Percentiles rank a stretch among this genome's conserved stretches.
phyloP scores from a whole-genome alignment of 345 rosid genomes.

The Citropsis articulata region DNA sequence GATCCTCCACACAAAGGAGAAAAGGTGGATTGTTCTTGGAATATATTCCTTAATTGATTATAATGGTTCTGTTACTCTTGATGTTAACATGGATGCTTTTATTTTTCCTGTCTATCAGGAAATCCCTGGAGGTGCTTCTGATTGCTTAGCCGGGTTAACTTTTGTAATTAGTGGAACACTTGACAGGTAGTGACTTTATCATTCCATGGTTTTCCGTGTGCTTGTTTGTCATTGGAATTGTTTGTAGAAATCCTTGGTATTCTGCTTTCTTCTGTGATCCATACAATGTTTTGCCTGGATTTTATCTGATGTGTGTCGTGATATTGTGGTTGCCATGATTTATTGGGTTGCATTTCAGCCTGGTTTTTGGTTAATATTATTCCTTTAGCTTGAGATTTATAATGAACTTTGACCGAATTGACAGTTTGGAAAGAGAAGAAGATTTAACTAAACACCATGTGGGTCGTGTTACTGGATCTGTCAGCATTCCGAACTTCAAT shows the following conservation, averaged over 20 bases:
- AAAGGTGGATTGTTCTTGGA: slow-evolving; percentile 48
- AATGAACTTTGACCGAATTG: slow-evolving; percentile 19
- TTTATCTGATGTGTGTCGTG: neutral
- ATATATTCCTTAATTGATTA: slow-evolving; percentile 1
- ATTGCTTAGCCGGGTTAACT: slow-evolving; percentile 83
- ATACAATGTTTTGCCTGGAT: neutral
- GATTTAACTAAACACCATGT: slow-evolving; percentile 89
- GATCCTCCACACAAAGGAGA: slow-evolving; percentile 99
- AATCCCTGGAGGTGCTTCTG: slow-evolving; percentile 91
- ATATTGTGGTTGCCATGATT: neutral
- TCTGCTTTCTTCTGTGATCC: neutral
- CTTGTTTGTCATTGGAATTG: slow-evolving; percentile 4
- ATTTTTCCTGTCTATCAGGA: slow-evolving; percentile 53
- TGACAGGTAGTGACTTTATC: slow-evolving; percentile 64
- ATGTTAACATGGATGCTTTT: slow-evolving; percentile 20
- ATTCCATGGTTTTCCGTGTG: neutral
- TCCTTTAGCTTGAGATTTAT: slow-evolving; percentile 5
- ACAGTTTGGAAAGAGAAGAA: slow-evolving; percentile 96
- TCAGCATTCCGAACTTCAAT: slow-evolving; percentile 54
- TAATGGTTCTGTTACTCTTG: neutral
- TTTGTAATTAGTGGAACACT: slow-evolving; percentile 99
- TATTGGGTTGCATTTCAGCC: neutral
- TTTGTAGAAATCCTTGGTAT: neutral
- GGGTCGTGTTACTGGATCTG: slow-evolving; percentile 91
- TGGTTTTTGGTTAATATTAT: neutral